Evolutionary conservation across 768 basidiomycete genomes (phyloP), one percentile per base, ranked within the genome.

Genomic region (Amanita molliuscula): DNA sequence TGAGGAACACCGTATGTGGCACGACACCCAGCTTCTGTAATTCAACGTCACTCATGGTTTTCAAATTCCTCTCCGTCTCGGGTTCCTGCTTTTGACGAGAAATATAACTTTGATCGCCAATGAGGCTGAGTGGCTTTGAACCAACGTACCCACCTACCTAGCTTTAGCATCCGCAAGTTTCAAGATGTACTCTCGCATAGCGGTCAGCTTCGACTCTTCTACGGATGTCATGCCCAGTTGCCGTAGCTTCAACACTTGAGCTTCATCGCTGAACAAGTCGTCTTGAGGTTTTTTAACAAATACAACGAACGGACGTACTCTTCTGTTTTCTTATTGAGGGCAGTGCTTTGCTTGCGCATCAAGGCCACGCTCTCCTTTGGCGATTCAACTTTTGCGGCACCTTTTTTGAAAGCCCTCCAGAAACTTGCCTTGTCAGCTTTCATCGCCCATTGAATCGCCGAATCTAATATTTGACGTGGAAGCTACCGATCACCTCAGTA

Each of bases 1-100:
- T 88, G 56, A 96, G 69, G 65, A 97, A 96, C 16, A 96, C 82
- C 0, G 91, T 96, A 52, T 89, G 90, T 10, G 92, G 91, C 0
- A 93, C 87, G 4, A 94, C 84, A 1, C 85, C 84, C 3, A 97
- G 79, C 58, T 89, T 91, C 58, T 85, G 86, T 35, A 99, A 74
- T 52, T 90, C 86, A 29, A 91, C 73, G 44, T 84, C 78, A 16
- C 77, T 78, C 7, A 73, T 76, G 4, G 78, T 71, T 60, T 79
- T 84, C 20, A 89, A 70, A 51, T 73, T 76, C 57, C 75, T 76
- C 16, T 81, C 82, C 0, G 76, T 65, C 55, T 86, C 84, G 33
- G 71, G 74, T 53, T 89, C 85, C 20, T 72, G 65, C 48, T 68
- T 79, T 28, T 81, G 55, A 16, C 88, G 79, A 18, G 81, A 79